Conservation (phyloP, 352 stramenopile species). For the Phytophthora foliorum region DNA sequence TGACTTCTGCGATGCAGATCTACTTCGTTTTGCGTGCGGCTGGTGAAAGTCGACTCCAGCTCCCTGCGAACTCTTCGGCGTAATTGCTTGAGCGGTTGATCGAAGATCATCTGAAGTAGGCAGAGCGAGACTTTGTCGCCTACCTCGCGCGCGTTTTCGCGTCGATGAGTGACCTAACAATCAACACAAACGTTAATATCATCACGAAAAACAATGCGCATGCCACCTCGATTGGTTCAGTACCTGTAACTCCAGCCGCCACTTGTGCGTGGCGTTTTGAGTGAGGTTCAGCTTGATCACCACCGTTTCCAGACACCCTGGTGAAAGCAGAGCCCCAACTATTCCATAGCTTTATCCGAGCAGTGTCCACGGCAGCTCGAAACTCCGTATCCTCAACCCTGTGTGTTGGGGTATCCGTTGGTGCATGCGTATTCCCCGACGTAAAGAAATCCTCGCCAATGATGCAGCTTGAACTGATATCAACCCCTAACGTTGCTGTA, state of each 20-base stretch:
- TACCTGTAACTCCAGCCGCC: conserved; percentile 17
- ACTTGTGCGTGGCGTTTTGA: not conserved
- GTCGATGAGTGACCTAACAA: conserved; percentile 12
- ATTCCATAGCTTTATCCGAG: conserved; percentile 34
- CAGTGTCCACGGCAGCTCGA: conserved; percentile 30
- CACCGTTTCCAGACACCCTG: not conserved
- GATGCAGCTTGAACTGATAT: conserved; percentile 53
- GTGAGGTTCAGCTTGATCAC: conserved; percentile 3
- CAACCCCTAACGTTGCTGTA: conserved; percentile 40
- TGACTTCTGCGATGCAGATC: conserved; percentile 4
- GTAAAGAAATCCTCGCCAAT: conserved; percentile 51
- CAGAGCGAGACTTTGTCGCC: conserved; percentile 46
- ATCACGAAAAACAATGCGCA: not conserved
- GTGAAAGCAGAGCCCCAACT: conserved; percentile 29
- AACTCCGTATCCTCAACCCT: conserved; percentile 23
- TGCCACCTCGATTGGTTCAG: not conserved
- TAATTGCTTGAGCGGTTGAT: conserved; percentile 9
- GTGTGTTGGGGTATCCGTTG: conserved; percentile 2
- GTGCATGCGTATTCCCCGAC: not conserved
- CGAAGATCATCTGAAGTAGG: conserved; percentile 31
- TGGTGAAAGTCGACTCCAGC: not conserved
- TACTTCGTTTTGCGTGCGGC: conserved; percentile 20
- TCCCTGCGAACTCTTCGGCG: conserved; percentile 7
- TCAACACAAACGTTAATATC: conserved; percentile 12
- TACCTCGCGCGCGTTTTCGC: conserved; percentile 40